Evolutionary conservation across 2,329 filamentous ascomycete genomes (phyloP), one percentile per base, ranked within the genome.

Genomic region (Clonostachys chloroleuca): DNA sequence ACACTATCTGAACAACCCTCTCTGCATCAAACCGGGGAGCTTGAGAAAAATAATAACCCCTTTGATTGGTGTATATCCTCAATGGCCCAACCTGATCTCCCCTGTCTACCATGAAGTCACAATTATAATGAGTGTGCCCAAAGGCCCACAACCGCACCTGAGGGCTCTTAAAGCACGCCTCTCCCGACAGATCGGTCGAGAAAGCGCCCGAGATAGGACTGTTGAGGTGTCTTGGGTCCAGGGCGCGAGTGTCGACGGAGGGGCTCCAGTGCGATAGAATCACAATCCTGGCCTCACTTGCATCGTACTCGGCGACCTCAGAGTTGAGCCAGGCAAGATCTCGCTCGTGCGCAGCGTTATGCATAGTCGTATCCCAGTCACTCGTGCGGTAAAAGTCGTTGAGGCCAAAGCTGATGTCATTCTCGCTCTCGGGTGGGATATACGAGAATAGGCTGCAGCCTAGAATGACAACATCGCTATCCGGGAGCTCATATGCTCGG

Each of bases 361-460:
- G 72, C 16, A 54, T 30, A 2, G 59, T 56, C 1, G 70, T 52
- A 12, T 59, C 56, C 70, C 72, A 75, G 6, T 64, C 56, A 1
- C 55, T 42, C n/a, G 67, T 78, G 1, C 68, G 54, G 52, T 68
- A 75, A 51, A 81, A 82, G 59, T 81, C 77, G 41, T 76, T 75
- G 9, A 81, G 52, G 0, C 70, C 63, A 35, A 67, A 55, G 43
- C 64, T 66, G 13, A 81, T 69, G 0, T 48, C 54, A 34, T 64
- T 59, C 8, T 55, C 51, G 7, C 68, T 61, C n/a, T 64, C 55
- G 1, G 62, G 46, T 1, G 67, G 63, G 24, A 82, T 60, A 9
- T 57, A 47, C 1, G 78, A 81, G 59, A 75, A 78, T 4, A 83
- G 62, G 3, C 70, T 68, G 49, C 63, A 66, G 12, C 62, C 64